Evolutionary conservation across 805 yeast genomes (phyloP).

Genomic region (Wickerhamiella sorbophila): DNA sequence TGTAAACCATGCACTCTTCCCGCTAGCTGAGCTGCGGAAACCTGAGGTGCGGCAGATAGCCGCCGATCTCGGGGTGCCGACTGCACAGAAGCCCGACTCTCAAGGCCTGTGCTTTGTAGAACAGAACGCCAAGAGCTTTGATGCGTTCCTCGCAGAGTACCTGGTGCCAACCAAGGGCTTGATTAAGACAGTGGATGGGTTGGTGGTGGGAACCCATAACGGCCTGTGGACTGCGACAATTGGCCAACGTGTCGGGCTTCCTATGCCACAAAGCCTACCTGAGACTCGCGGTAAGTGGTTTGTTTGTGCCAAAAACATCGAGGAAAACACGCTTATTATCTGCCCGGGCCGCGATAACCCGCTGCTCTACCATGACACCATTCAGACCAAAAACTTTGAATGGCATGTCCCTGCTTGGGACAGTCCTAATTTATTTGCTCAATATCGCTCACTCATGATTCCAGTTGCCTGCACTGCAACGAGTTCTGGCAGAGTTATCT

Average conservation of each 20-base stretch:
- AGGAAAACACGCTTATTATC: slow-evolving; percentile 60
- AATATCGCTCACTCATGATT: slow-evolving; percentile 59
- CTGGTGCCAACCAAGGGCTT: slow-evolving; percentile 62
- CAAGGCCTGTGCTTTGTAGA: slow-evolving; percentile 90
- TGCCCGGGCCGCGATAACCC: slow-evolving; percentile 55
- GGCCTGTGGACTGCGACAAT: slow-evolving; percentile 95
- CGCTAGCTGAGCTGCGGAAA: slow-evolving; percentile 66
- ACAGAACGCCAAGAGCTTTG: slow-evolving; percentile 37
- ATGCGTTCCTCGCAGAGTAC: slow-evolving; percentile 61
- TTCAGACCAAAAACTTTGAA: slow-evolving; percentile 34
- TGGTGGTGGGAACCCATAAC: slow-evolving; percentile 62
- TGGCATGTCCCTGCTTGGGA: slow-evolving; percentile 31
- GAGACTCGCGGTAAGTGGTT: slow-evolving; percentile 70
- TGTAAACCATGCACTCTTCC: slow-evolving; percentile 46
- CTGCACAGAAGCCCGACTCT: slow-evolving; percentile 78
- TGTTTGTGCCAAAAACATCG: slow-evolving; percentile 53
- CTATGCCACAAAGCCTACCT: slow-evolving; percentile 85
- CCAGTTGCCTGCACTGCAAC: slow-evolving; percentile 31
- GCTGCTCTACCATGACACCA: slow-evolving; percentile 34
- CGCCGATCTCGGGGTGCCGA: slow-evolving; percentile 25
- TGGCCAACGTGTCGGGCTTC: slow-evolving; percentile 69
- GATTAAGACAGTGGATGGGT: slow-evolving; percentile 61
- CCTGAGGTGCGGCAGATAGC: slow-evolving; percentile 65
- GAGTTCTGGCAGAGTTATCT: slow-evolving; percentile 24
- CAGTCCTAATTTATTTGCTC: slow-evolving; percentile 32